These are phyloP conservation scores for Apiospora marii DNA, from an alignment of 2,329 filamentous ascomycete species.

Conservation along the genomic window DNA sequence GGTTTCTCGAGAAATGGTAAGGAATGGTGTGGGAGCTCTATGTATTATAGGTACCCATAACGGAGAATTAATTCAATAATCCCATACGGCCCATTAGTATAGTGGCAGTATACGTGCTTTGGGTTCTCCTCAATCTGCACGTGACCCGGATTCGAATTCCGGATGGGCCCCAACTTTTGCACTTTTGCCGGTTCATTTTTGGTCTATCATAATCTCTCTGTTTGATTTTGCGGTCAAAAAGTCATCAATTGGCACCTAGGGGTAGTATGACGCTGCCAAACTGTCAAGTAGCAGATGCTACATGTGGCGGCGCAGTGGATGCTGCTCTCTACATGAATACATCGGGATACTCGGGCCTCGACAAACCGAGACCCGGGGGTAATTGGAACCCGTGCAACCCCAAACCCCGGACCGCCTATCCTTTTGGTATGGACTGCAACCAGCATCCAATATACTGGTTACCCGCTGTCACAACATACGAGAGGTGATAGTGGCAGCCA, in stretches of 20 bases:
- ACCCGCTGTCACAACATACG: background rate
- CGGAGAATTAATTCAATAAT: too few relatives aligned
- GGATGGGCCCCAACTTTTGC: slow-evolving; percentile 21
- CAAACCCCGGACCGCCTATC: background rate
- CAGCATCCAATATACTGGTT: background rate
- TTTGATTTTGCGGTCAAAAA: background rate
- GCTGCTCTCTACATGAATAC: background rate
- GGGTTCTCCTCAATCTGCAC: slow-evolving; percentile 17
- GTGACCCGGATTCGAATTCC: slow-evolving; percentile 23
- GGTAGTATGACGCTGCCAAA: background rate
- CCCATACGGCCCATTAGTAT: slow-evolving; percentile 21
- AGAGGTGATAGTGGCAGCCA: background rate
- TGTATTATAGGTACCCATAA: too few relatives aligned
- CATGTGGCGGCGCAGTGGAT: background rate
- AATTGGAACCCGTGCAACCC: background rate
- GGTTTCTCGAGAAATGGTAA: too few relatives aligned
- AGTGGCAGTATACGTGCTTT: slow-evolving; percentile 25
- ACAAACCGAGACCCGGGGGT: background rate
- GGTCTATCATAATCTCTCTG: background rate
- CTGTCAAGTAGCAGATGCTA: background rate
- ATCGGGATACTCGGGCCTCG: background rate
- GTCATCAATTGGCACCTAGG: background rate
- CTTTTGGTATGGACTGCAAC: slow-evolving; percentile 10
- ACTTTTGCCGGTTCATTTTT: background rate
- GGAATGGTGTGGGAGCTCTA: too few relatives aligned